A percentile compares a stretch with the other conserved stretches of the same genome.
phyloP scores from a whole-genome alignment of 192 early-diverging fungal genomes.

The Backusella circina region DNA sequence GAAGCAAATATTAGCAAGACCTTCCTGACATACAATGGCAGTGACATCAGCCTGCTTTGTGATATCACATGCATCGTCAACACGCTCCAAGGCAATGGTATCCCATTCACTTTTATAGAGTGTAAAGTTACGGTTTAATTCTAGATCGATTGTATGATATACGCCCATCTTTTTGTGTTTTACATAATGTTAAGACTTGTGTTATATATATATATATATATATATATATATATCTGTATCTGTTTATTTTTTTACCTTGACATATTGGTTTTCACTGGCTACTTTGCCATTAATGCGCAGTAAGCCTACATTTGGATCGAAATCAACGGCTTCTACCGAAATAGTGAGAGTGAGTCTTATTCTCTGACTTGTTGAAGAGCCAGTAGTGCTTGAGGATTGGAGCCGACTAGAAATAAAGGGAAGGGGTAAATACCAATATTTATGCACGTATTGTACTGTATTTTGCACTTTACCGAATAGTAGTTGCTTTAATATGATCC shows the following conservation, averaged over 20 bases:
- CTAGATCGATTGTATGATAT: constrained; percentile 94
- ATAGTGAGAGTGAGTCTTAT: constrained; percentile 82
- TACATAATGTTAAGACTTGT: background rate
- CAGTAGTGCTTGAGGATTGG: constrained; percentile 83
- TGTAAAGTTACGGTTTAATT: constrained; percentile 85
- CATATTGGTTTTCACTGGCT: constrained; percentile 81
- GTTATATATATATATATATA: background rate
- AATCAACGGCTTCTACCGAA: constrained; percentile 80
- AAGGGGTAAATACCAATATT: no score
- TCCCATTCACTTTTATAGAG: constrained; percentile 92
- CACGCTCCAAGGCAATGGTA: constrained; percentile 83
- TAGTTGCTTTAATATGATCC: constrained; percentile 85
- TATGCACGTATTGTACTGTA: no score
- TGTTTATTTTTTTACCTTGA: constrained; percentile 58
- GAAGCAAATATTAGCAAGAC: constrained; percentile 90
- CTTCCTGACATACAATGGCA: constrained; percentile 86
- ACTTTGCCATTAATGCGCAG: constrained; percentile 89
- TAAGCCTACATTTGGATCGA: constrained; percentile 82
- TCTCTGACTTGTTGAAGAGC: constrained; percentile 80
- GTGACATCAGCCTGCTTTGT: constrained; percentile 88
- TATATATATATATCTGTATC: background rate
- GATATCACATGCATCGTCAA: constrained; percentile 87
- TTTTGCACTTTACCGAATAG: constrained; percentile 71
- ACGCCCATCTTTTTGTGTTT: constrained; percentile 68
- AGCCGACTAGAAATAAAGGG: constrained; percentile 60